These are phyloP conservation scores for Holtermanniella nyarrowii DNA, from an alignment of 768 basidiomycete species.

Conservation along the genomic window DNA sequence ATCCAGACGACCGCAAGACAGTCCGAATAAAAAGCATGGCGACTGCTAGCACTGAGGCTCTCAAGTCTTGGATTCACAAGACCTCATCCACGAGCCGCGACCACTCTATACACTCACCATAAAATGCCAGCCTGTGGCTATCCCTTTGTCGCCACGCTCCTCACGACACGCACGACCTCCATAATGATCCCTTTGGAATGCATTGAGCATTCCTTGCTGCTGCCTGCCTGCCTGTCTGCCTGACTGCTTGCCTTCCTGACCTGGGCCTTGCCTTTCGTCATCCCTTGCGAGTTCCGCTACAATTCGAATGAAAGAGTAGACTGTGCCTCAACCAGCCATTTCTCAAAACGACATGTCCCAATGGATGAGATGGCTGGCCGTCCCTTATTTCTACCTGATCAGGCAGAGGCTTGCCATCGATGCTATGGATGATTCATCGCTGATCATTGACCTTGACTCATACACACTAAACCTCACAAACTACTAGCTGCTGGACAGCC, in stretches of 20 bases:
- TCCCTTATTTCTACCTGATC: not conserved
- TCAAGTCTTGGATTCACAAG: not conserved
- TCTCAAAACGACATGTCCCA: not conserved
- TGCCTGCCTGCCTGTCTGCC: no score
- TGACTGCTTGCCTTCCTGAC: no score
- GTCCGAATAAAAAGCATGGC: not conserved
- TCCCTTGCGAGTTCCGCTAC: no score
- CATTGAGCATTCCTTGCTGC: no score
- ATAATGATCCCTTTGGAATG: no score
- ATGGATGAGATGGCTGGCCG: not conserved
- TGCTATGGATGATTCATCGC: not conserved
- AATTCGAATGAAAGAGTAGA: no score
- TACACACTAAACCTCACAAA: not conserved
- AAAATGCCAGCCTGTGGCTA: no score
- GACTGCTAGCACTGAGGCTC: not conserved
- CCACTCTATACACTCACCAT: no score
- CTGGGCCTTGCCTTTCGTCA: no score
- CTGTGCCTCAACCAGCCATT: not conserved
- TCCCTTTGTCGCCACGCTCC: no score
- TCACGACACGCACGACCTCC: no score
- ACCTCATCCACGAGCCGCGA: not conserved
- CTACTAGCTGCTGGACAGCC: not conserved
- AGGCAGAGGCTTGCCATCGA: not conserved
- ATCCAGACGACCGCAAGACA: not conserved
- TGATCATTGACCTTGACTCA: not conserved